These are phyloP conservation scores for Eimeria acervulina DNA, from an alignment of 169 alveolate species.

Conservation along the genomic window DNA sequence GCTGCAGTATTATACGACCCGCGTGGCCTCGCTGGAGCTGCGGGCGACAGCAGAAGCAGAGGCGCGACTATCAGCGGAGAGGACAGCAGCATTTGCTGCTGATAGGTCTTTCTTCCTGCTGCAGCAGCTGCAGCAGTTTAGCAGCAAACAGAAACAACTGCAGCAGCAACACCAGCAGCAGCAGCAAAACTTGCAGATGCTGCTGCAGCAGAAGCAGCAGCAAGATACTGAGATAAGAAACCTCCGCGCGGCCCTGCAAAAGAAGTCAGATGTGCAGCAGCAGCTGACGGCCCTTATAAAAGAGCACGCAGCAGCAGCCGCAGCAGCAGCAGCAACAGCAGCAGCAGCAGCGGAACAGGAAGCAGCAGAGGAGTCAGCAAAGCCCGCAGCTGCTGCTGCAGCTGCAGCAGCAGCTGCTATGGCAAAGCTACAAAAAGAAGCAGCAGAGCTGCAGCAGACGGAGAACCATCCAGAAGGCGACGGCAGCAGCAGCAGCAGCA, in stretches of 20 bases:
- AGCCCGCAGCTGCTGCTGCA: conserved; percentile 3
- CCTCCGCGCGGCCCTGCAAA: background rate
- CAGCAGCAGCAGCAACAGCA: conserved; percentile 11
- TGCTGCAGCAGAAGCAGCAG: conserved; percentile 47
- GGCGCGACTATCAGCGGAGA: background rate
- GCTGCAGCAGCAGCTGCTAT: conserved; percentile 11
- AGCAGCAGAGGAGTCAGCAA: background rate
- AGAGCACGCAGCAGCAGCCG: conserved; percentile 18
- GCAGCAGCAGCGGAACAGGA: conserved; percentile 1
- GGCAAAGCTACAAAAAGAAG: background rate
- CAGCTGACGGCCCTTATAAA: conserved; percentile 23
- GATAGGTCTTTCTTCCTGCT: conserved; percentile 21
- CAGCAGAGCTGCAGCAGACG: background rate
- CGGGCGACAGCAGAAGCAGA: conserved; percentile 3
- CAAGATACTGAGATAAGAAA: background rate
- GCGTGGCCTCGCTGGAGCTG: conserved; percentile 19
- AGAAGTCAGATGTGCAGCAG: background rate
- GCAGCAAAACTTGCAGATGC: conserved; percentile 11
- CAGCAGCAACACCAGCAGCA: conserved; percentile 37
- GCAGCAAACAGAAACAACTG: conserved; percentile 27
- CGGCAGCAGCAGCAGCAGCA: conserved; percentile 2
- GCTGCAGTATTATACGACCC: conserved; percentile 37
- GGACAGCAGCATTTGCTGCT: conserved; percentile 66
- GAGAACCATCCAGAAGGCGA: background rate
- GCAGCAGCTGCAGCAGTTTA: conserved; percentile 56